Evolutionary conservation across 495 filamentous ascomycete species (phyloP).

Genomic region (Aspergillus steynii): DNA sequence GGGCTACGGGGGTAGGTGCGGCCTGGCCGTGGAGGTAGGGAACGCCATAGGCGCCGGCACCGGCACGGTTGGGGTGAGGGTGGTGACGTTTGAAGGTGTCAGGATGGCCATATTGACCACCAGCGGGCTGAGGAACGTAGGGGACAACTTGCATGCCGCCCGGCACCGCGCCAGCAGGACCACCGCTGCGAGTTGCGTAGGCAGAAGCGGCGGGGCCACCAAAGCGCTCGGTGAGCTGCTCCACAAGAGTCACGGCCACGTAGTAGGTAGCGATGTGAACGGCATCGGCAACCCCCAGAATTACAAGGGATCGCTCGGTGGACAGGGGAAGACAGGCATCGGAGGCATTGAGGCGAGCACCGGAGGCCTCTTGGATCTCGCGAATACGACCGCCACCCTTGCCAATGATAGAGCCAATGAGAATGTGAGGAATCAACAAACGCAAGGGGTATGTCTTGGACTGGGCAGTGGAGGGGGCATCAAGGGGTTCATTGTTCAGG

Average conservation of each 20-base stretch:
- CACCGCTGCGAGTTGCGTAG: conserved; percentile 93
- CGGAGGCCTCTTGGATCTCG: conserved; percentile 97
- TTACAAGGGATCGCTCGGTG: conserved; percentile 93
- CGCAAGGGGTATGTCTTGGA: conserved; percentile 98
- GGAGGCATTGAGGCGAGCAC: conserved; percentile 93
- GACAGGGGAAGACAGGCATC: conserved; percentile 91
- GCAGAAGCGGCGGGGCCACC: conserved; percentile 94
- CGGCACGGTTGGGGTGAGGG: conserved; percentile 64
- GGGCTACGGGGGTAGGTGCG: conserved; percentile 59
- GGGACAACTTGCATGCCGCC: conserved; percentile 98
- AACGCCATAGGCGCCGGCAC: conserved; percentile 64
- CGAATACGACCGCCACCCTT: conserved; percentile 93
- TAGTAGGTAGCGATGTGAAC: conserved; percentile 99
- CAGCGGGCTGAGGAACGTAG: conserved; percentile 88
- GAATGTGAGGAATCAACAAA: conserved; percentile 91
- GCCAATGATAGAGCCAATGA: conserved; percentile 98
- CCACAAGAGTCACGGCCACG: conserved; percentile 90
- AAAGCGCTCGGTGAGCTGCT: conserved; percentile 94
- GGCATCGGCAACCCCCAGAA: conserved; percentile 86
- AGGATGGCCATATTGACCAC: conserved; percentile 87
- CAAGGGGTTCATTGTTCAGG: conserved; percentile 91
- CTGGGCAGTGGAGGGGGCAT: conserved; percentile 79
- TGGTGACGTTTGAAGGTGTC: conserved; percentile 77
- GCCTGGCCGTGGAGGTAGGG: conserved; percentile 69
- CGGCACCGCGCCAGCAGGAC: conserved; percentile 85